A percentile compares a stretch with the other conserved stretches of the same genome.
These are phyloP conservation scores for Triangularia verruculosa DNA, from an alignment of 2,329 filamentous ascomycete species.

Conservation along the genomic window DNA sequence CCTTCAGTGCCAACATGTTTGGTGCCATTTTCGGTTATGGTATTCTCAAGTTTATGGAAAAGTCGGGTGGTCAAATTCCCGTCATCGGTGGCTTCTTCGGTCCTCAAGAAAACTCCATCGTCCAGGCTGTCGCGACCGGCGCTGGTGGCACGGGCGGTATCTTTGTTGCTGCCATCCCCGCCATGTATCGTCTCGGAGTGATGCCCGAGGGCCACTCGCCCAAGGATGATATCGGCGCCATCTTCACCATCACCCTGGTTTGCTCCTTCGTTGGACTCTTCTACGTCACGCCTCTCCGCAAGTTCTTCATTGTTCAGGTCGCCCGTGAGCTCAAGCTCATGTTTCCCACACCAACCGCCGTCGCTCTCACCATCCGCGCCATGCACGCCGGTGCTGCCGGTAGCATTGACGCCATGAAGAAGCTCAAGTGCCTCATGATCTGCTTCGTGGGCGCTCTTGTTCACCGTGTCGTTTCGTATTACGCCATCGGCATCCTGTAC, in stretches of 20 bases:
- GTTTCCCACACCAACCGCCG: conserved; percentile 58
- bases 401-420: conserved; percentile 49
- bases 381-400: conserved; percentile 56
- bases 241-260: conserved; percentile 50
- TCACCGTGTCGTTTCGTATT: conserved; percentile 55
- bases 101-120: conserved; percentile 53
- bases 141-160: conserved; percentile 53
- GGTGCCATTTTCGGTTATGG: conserved; percentile 55
- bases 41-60: conserved; percentile 48
- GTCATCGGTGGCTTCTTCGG: conserved; percentile 54
- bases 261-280: conserved; percentile 53
- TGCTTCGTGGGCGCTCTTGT: conserved; percentile 48
- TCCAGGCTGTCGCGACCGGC: conserved; percentile 46
- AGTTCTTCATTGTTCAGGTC: conserved; percentile 56
- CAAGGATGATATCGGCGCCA: conserved; percentile 45
- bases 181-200: conserved; percentile 52
- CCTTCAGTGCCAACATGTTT: conserved; percentile 44
- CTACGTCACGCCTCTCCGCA: conserved; percentile 51
- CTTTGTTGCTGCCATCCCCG: conserved; percentile 55
- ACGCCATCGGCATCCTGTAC: conserved; percentile 56
- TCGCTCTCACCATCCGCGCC: conserved; percentile 56
- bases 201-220: conserved; percentile 41
- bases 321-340: conserved; percentile 54
- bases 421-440: conserved; percentile 50
- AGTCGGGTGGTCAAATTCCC: conserved; percentile 42